Evolutionary conservation across 352 stramenopile species (phyloP).

Genomic region (Globisporangium nunn): DNA sequence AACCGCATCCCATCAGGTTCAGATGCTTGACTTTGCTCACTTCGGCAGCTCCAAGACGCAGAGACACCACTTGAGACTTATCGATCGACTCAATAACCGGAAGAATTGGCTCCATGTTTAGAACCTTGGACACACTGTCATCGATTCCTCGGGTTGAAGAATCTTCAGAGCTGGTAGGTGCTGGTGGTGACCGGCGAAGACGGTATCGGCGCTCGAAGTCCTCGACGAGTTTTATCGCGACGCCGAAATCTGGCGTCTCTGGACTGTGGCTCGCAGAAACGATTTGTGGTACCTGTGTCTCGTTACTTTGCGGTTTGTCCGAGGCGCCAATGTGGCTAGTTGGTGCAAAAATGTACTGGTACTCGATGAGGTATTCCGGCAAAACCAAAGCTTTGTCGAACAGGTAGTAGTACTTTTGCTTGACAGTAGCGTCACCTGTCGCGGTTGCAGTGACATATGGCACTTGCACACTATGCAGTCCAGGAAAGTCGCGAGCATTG

Average conservation of each 20-base stretch:
- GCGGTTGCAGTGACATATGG: not conserved
- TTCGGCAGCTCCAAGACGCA: not conserved
- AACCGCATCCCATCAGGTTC: slow-evolving; percentile 41
- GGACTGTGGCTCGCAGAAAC: not conserved
- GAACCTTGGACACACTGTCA: slow-evolving; percentile 20
- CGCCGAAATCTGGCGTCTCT: slow-evolving; percentile 25
- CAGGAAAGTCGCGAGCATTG: slow-evolving; percentile 24
- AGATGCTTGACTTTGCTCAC: slow-evolving; percentile 29
- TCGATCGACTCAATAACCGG: slow-evolving; percentile 1
- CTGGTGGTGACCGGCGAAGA: slow-evolving; percentile 28
- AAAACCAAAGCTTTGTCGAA: slow-evolving; percentile 76
- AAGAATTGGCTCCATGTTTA: slow-evolving; percentile 40
- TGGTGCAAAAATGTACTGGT: slow-evolving; percentile 37
- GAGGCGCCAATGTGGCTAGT: not conserved
- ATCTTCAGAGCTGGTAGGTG: slow-evolving; percentile 14
- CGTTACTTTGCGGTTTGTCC: not conserved
- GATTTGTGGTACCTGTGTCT: not conserved
- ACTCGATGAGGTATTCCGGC: slow-evolving; percentile 85
- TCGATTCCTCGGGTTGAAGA: slow-evolving; percentile 7
- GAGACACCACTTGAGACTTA: slow-evolving; percentile 4
- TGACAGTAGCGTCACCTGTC: slow-evolving; percentile 8
- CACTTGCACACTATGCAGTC: slow-evolving; percentile 56
- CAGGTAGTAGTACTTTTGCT: slow-evolving; percentile 70
- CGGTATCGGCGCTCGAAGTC: slow-evolving; percentile 62
- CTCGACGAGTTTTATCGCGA: slow-evolving; percentile 24